These are phyloP conservation scores for Quercus lobata DNA, from an alignment of 331 rosid genomes.

Conservation along the genomic window DNA sequence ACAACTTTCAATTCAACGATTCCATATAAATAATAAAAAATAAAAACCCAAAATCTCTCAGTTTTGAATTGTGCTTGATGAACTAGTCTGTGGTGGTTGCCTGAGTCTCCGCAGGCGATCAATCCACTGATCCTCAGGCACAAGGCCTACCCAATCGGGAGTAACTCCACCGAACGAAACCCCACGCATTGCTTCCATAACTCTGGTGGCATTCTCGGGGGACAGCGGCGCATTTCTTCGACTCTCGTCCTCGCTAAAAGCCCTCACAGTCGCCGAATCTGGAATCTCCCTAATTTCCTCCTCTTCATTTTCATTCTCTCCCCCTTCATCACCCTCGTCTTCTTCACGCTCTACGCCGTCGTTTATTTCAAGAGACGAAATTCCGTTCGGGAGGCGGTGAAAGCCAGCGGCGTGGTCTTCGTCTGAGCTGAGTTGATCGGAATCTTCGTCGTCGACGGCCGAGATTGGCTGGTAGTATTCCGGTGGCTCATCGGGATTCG, in stretches of 20 bases:
- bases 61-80: slow-evolving; percentile 1
- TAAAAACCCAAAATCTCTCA: not conserved
- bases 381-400: slow-evolving; percentile 42
- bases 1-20: not conserved
- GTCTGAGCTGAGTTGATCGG: slow-evolving; percentile 28
- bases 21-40: not conserved
- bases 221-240: slow-evolving; percentile 69
- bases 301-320: slow-evolving; percentile 33
- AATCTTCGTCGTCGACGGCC: slow-evolving; percentile 30
- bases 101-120: slow-evolving; percentile 59
- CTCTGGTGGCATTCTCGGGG: slow-evolving; percentile 68
- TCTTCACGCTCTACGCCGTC: slow-evolving; percentile 27
- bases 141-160: slow-evolving; percentile 63
- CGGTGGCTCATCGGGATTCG: slow-evolving; percentile 42
- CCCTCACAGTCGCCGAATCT: slow-evolving; percentile 48
- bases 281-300: slow-evolving; percentile 31
- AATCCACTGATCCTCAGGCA: slow-evolving; percentile 71
- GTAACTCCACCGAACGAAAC: slow-evolving; percentile 58
- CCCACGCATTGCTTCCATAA: slow-evolving; percentile 87
- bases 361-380: slow-evolving; percentile 53
- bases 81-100: slow-evolving; percentile 22
- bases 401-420: slow-evolving; percentile 28
- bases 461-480: slow-evolving; percentile 80
- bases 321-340: slow-evolving; percentile 30
- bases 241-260: slow-evolving; percentile 73